phyloP scores from a whole-genome alignment of 305 asterid species.

The Fraxinus platypoda region DNA sequence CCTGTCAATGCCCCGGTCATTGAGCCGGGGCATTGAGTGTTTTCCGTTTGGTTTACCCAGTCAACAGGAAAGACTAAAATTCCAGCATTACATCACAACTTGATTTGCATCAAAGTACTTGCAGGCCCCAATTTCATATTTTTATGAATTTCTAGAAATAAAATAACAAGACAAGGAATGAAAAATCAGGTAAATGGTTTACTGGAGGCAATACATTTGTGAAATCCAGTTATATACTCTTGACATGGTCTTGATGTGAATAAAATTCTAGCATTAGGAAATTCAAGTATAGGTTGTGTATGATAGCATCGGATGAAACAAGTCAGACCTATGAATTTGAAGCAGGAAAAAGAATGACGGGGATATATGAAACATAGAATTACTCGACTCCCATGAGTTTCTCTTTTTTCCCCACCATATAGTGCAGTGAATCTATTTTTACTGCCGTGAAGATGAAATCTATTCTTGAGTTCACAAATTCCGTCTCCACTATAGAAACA shows the following conservation, averaged over 20 bases:
- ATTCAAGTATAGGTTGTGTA: background rate
- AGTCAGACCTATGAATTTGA: background rate
- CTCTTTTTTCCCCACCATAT: background rate
- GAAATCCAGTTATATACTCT: background rate
- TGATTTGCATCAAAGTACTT: background rate
- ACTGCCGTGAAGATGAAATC: background rate
- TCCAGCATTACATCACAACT: background rate
- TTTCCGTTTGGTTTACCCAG: background rate
- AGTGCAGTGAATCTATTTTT: background rate
- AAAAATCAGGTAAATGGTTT: background rate
- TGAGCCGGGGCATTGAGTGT: no score
- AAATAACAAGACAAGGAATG: background rate
- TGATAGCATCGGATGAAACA: background rate
- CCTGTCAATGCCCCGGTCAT: no score
- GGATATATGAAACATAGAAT: background rate
- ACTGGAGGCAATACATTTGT: background rate
- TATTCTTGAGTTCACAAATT: background rate
- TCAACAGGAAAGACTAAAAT: background rate
- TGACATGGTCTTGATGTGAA: background rate
- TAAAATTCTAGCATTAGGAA: background rate
- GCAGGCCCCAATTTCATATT: background rate
- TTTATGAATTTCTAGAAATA: background rate
- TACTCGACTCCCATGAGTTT: background rate
- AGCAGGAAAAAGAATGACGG: background rate
- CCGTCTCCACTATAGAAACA: background rate